Base-by-base conservation (phyloP, 768 basidiomycete species). In the Hericium rajendrae region DNA sequence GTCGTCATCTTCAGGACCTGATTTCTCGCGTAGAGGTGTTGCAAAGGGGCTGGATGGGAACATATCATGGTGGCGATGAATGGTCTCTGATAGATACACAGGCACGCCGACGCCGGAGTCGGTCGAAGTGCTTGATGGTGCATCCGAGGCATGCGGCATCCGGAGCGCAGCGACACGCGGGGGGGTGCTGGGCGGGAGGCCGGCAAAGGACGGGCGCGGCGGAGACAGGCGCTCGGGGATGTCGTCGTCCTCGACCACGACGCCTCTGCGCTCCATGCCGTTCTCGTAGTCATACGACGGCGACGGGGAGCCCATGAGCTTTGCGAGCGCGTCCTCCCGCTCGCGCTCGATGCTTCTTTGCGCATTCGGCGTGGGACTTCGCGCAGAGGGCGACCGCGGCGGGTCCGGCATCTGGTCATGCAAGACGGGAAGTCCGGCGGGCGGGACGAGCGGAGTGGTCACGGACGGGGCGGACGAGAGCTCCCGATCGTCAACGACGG, bases 21-120 rank as follows among this genome's bases (percentile, higher is more conserved):
- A 69, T 46, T 76, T 75, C 68, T 90, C 89, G 68, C 80, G 83
- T 53, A 86, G 66, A 0, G 87, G 89, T 2, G 82, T 83, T 11
- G 78, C 79, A 64, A 88, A 89, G 13, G 88, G 86, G 67, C 85
- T 91, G 28, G 76, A 80, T 6, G 84, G 80, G 69, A 84, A 83
- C 13, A 69, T 56, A 53, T 88, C 87, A 57, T 78, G 79, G 58
- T 79, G 75, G 26, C 81, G 80, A 15, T 79, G 76, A 5, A 76
- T 72, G 26, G 66, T 59, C 70, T 77, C 56, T 66, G 71, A 73
- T 55, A 76, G 55, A 58, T 78, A 83, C 26, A 80, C 62, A 3
- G 85, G 81, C 11, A 83, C 76, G 43, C 74, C 73, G 16, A 74
- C 64, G 11, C 71, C 69, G 24, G 77, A 78, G 52, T 80, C 76